Evolutionary conservation across 495 filamentous ascomycete genomes (phyloP).

Genomic region (Opeltia flavorubescens): DNA sequence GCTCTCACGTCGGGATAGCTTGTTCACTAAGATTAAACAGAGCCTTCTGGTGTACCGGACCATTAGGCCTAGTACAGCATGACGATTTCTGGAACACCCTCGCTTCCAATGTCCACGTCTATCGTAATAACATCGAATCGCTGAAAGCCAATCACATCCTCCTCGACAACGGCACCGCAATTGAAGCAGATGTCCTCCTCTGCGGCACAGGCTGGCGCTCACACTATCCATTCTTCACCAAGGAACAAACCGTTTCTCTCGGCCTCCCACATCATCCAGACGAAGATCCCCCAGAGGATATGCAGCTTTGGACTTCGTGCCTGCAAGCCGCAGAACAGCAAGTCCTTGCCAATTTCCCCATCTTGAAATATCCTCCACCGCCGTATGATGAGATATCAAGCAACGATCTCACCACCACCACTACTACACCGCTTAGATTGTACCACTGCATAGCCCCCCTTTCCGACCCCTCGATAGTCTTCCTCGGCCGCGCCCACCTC

Average conservation of each 20-base stretch:
- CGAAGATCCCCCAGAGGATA: constrained; percentile 13
- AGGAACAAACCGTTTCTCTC: constrained; percentile 12
- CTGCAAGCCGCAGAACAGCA: constrained; percentile 19
- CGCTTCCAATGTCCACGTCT: constrained; percentile 24
- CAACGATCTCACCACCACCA: constrained; percentile 10
- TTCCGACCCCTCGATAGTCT: constrained; percentile 26
- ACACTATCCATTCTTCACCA: constrained; percentile 10
- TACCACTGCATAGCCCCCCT: constrained; percentile 24
- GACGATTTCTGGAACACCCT: constrained; percentile 25
- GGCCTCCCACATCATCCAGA: constrained; percentile 17
- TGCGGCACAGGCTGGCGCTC: constrained; percentile 26
- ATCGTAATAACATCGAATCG: constrained; percentile 17
- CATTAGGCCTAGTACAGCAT: constrained; percentile 21
- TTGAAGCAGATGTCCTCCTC: constrained; percentile 22
- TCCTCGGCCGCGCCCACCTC: constrained; percentile 23
- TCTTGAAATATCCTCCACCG: constrained; percentile 23
- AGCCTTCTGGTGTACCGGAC: constrained; percentile 26
- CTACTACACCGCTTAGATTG: constrained; percentile 22
- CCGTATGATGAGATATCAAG: too few relatives aligned
- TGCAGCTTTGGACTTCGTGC: constrained; percentile 17
- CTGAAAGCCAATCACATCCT: constrained; percentile 12
- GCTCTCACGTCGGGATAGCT: background rate
- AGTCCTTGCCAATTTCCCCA: constrained; percentile 22
- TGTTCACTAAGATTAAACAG: constrained; percentile 9
- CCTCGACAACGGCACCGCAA: constrained; percentile 15